A percentile compares a stretch with the other conserved stretches of the same genome.
Evolutionary conservation across 495 filamentous ascomycete genomes (phyloP).

Genomic region (Penicillium cinerascens): DNA sequence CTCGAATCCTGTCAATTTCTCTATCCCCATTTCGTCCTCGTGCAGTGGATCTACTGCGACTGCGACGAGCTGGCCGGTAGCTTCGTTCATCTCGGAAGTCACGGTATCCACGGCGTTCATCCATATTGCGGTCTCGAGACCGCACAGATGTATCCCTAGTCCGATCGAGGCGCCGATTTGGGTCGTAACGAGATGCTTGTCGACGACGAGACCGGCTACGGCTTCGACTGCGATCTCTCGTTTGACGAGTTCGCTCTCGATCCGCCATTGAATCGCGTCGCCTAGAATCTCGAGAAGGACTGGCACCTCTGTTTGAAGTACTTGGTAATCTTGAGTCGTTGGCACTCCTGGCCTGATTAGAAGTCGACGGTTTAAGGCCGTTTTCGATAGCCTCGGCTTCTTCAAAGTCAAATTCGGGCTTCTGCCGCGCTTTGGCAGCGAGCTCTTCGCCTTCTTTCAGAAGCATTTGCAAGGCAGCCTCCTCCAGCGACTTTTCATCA

Average conservation of each 20-base stretch:
- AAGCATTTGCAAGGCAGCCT: constrained; percentile 52
- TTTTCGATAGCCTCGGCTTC: constrained; percentile 48
- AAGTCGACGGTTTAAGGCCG: constrained; percentile 33
- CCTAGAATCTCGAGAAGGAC: constrained; percentile 26
- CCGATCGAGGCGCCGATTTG: constrained; percentile 29
- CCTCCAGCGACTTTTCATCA: constrained; percentile 57
- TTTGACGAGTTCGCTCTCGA: constrained; percentile 25
- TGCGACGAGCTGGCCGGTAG: constrained; percentile 36
- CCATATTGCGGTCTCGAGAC: constrained; percentile 35
- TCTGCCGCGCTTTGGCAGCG: constrained; percentile 55
- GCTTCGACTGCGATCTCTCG: constrained; percentile 31
- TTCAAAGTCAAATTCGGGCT: constrained; percentile 57
- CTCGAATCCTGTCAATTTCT: constrained; percentile 32
- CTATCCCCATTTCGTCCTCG: constrained; percentile 25
- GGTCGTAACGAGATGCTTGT: constrained; percentile 31
- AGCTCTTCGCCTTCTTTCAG: constrained; percentile 59
- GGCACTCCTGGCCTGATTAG: constrained; percentile 17
- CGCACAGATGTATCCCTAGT: constrained; percentile 36
- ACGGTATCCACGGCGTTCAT: constrained; percentile 32
- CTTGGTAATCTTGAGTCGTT: constrained; percentile 31
- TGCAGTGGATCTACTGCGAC: constrained; percentile 35
- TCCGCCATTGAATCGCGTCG: constrained; percentile 32
- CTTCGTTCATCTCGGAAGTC: constrained; percentile 39
- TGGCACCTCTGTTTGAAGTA: constrained; percentile 27
- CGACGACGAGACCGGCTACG: constrained; percentile 33